A percentile compares a stretch with the other conserved stretches of the same genome.
Conservation (phyloP, 345 rosid genomes). For the Excoecaria cochinchinensis region DNA sequence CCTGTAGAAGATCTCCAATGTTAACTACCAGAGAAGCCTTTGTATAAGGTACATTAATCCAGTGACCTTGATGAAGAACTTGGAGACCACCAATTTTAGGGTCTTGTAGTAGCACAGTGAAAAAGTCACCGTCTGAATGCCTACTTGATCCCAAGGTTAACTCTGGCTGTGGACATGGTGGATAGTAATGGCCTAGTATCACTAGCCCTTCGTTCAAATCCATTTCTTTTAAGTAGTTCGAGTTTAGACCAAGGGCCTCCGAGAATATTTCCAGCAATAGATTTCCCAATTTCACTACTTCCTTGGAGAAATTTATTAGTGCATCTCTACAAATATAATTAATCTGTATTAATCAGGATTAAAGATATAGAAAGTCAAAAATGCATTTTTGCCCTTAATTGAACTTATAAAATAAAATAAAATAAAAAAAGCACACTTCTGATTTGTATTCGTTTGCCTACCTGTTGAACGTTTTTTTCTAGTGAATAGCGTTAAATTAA, state of each 20-base stretch:
- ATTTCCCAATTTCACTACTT: conserved; percentile 10
- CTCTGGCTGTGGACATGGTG: conserved; percentile 19
- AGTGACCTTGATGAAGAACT: conserved; percentile 19
- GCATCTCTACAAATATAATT: conserved; percentile 23
- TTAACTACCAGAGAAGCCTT: conserved; percentile 23
- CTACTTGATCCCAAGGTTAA: conserved; percentile 13
- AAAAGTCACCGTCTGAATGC: conserved; percentile 16
- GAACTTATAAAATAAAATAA: too few relatives aligned
- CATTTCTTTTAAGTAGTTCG: neutral
- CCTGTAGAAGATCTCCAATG: conserved; percentile 34
- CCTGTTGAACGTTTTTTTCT: too few relatives aligned
- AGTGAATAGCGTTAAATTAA: too few relatives aligned
- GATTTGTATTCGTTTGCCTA: too few relatives aligned
- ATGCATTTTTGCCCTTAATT: neutral
- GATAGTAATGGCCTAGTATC: neutral
- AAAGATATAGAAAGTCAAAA: neutral
- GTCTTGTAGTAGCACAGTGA: conserved; percentile 26
- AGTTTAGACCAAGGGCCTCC: neutral
- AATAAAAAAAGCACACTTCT: too few relatives aligned
- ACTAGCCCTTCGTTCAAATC: neutral
- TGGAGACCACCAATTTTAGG: conserved; percentile 29
- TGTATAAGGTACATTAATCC: conserved; percentile 22
- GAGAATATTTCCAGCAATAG: conserved; percentile 21
- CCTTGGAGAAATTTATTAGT: conserved; percentile 23
- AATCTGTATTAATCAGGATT: neutral